phyloP scores from a whole-genome alignment of 2,329 filamentous ascomycete genomes.

The Sporothrix mexicana region DNA sequence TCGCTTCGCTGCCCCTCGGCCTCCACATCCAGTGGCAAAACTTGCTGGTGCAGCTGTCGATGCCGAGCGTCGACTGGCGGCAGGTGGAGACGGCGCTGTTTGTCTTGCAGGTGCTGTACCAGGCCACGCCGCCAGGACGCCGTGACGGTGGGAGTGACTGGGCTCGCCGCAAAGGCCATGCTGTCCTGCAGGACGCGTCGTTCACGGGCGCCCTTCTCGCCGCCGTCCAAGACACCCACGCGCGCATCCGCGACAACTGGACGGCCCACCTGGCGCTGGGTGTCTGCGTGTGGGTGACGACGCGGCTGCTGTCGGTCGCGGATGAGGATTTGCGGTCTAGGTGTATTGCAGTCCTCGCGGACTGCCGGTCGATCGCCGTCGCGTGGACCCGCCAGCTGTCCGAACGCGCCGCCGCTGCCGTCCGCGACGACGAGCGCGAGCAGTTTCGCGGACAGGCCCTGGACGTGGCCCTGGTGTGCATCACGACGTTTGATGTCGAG shows the following conservation, averaged over 20 bases:
- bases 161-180: slow-evolving; percentile 46
- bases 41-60: slow-evolving; percentile 57
- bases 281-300: slow-evolving; percentile 49
- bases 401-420: slow-evolving; percentile 35
- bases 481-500: slow-evolving; percentile 52
- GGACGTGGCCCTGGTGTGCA: slow-evolving; percentile 51
- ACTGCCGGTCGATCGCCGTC: background rate
- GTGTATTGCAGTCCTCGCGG: background rate
- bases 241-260: slow-evolving; percentile 57
- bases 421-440: slow-evolving; percentile 39
- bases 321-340: background rate
- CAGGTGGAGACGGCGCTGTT: slow-evolving; percentile 55
- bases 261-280: slow-evolving; percentile 51
- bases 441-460: slow-evolving; percentile 45
- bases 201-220: slow-evolving; percentile 47
- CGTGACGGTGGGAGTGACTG: too few species aligned
- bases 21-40: slow-evolving; percentile 60
- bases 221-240: slow-evolving; percentile 43
- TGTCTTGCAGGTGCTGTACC: slow-evolving; percentile 56
- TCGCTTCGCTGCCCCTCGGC: slow-evolving; percentile 57
- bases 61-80: slow-evolving; percentile 57
- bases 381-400: slow-evolving; percentile 9
- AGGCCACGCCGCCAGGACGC: slow-evolving; percentile 50
- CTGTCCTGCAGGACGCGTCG: slow-evolving; percentile 43
- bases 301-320: slow-evolving; percentile 51